phyloP scores from a whole-genome alignment of 495 filamentous ascomycete species.

The Massariosphaeria phaeospora region DNA sequence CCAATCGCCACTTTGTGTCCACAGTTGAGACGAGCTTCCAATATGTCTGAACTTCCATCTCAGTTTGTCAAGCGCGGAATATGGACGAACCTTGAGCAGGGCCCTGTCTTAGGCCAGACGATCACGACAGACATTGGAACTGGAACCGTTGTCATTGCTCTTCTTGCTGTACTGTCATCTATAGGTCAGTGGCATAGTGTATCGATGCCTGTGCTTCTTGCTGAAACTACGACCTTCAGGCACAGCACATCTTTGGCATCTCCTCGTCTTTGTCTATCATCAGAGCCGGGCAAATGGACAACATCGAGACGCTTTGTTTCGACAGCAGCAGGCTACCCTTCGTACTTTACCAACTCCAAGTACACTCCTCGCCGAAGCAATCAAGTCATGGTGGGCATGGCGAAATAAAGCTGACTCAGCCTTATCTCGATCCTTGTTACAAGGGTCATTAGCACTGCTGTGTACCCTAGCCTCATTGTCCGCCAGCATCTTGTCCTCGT shows the following conservation, averaged over 20 bases:
- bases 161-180: conserved; percentile 6
- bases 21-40: not conserved
- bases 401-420: not conserved
- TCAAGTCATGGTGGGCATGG: conserved; percentile 4
- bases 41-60: not conserved
- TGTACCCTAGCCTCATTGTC: not conserved
- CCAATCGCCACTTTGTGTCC: too few relatives aligned
- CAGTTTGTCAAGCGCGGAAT: not conserved
- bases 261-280: not conserved
- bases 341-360: conserved; percentile 5
- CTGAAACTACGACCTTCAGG: conserved; percentile 2
- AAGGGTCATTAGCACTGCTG: not conserved
- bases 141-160: not conserved
- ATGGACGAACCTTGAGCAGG: conserved; percentile 2
- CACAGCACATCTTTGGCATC: conserved; percentile 1
- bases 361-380: not conserved
- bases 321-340: not conserved
- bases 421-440: not conserved
- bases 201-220: not conserved
- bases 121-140: conserved; percentile 7
- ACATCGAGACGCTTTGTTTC: not conserved
- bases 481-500: conserved; percentile 2
- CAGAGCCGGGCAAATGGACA: conserved; percentile 1
- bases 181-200: not conserved
- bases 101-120: conserved; percentile 4